These are phyloP conservation scores for Salinomyces thailandicus DNA, from an alignment of 2,329 filamentous ascomycete genomes.

Conservation along the genomic window DNA sequence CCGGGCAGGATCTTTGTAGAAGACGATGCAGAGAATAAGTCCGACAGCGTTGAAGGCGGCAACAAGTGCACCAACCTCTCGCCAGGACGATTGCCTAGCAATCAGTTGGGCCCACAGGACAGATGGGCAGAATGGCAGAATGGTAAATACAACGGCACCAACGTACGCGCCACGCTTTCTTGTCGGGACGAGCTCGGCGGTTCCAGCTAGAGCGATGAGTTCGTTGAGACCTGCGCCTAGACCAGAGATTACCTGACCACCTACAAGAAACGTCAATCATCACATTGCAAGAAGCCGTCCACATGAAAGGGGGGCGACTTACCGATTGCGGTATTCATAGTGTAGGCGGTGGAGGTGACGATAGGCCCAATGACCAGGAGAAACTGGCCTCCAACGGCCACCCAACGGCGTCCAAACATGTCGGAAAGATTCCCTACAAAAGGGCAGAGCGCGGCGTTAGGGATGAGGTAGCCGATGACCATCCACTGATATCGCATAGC, in stretches of 20 bases:
- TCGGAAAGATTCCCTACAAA: constrained; percentile 59
- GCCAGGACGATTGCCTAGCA: constrained; percentile 40
- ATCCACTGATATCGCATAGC: constrained; percentile 35
- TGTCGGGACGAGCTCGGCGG: constrained; percentile 57
- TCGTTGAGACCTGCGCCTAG: constrained; percentile 59
- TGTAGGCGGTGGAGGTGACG: constrained; percentile 46
- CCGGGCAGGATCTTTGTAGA: constrained; percentile 45
- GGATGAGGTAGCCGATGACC: constrained; percentile 44
- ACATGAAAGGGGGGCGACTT: too few relatives aligned
- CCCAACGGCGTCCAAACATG: constrained; percentile 50
- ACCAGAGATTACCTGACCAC: constrained; percentile 44
- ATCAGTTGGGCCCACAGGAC: constrained; percentile 54
- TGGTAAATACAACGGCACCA: constrained; percentile 49
- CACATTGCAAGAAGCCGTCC: too few relatives aligned
- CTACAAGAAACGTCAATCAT: constrained; percentile 1
- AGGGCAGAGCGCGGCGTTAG: constrained; percentile 47
- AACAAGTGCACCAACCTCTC: constrained; percentile 45
- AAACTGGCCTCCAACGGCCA: constrained; percentile 45
- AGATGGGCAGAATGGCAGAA: constrained; percentile 53
- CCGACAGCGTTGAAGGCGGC: constrained; percentile 43
- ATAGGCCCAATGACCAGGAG: constrained; percentile 51
- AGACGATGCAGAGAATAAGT: constrained; percentile 41
- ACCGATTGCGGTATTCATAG: constrained; percentile 54
- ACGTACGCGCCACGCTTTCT: constrained; percentile 55
- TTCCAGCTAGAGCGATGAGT: constrained; percentile 57